A percentile compares a stretch with the other conserved stretches of the same genome.
Conservation (phyloP, 495 filamentous ascomycete genomes). For the Oidiodendron maius region DNA sequence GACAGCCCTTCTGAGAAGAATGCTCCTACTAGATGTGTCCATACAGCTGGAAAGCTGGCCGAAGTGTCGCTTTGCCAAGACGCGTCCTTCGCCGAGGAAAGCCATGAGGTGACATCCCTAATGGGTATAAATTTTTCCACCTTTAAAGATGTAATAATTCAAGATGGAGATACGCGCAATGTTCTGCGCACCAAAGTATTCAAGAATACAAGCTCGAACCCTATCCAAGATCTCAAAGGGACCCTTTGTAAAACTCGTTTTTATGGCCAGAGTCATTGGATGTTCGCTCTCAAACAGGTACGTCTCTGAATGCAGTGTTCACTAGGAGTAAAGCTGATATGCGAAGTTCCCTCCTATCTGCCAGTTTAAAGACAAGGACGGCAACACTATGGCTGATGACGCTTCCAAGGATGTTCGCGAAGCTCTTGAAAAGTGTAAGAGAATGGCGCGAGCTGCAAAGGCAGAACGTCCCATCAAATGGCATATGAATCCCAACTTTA, state of each 20-base stretch:
- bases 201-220: not conserved
- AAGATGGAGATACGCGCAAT: not conserved
- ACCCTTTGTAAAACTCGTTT: slow-evolving; percentile 38
- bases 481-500: slow-evolving; percentile 7
- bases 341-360: slow-evolving; percentile 11
- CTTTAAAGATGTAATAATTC: not conserved
- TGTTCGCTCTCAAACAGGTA: slow-evolving; percentile 42
- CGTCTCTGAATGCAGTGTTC: not conserved
- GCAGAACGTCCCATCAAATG: slow-evolving; percentile 16
- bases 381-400: slow-evolving; percentile 9
- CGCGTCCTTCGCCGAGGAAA: slow-evolving; percentile 1
- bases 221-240: slow-evolving; percentile 5
- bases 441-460: slow-evolving; percentile 20
- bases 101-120: slow-evolving; percentile 1
- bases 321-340: not conserved
- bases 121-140: not conserved
- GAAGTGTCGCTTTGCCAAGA: not conserved
- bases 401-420: slow-evolving; percentile 9
- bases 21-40: no score
- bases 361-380: slow-evolving; percentile 6
- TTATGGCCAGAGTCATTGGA: slow-evolving; percentile 51
- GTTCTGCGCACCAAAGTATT: not conserved
- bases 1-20: not conserved
- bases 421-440: slow-evolving; percentile 17
- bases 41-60: no score